phyloP scores from a whole-genome alignment of 352 stramenopile genomes.

The Hyaloperonospora arabidopsidis region DNA sequence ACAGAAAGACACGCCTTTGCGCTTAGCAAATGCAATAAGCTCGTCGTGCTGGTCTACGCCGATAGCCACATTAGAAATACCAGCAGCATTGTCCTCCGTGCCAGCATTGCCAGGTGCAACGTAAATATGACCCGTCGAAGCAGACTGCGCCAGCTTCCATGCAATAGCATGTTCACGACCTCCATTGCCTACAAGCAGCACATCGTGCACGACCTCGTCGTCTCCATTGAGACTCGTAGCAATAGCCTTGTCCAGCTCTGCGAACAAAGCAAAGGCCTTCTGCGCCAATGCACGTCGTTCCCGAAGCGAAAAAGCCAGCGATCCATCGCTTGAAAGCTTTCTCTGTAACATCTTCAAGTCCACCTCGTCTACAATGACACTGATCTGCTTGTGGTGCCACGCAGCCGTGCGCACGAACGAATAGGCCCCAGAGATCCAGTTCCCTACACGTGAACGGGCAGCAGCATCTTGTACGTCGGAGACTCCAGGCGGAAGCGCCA shows the following conservation, averaged over 20 bases:
- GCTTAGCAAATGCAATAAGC: constrained; percentile 67
- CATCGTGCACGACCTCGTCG: constrained; percentile 62
- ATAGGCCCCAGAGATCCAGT: constrained; percentile 67
- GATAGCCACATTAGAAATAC: constrained; percentile 80
- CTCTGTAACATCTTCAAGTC: constrained; percentile 43
- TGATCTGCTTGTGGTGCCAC: constrained; percentile 85
- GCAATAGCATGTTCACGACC: constrained; percentile 93
- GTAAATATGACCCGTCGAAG: constrained; percentile 70
- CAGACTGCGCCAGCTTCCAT: constrained; percentile 87
- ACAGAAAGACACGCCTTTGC: constrained; percentile 91
- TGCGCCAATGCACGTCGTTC: constrained; percentile 63
- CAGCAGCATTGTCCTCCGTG: constrained; percentile 40
- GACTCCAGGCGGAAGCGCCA: constrained; percentile 42
- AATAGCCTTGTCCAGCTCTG: constrained; percentile 61
- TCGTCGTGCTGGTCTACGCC: constrained; percentile 48
- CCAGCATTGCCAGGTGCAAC: constrained; percentile 89
- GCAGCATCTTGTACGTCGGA: constrained; percentile 17
- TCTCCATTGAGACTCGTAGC: constrained; percentile 43
- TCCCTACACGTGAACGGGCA: constrained; percentile 41
- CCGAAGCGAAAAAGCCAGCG: constrained; percentile 58
- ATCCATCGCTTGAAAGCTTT: constrained; percentile 58
- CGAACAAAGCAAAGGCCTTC: constrained; percentile 76
- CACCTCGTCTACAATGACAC: constrained; percentile 60
- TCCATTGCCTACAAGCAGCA: constrained; percentile 90
- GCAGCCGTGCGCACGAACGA: constrained; percentile 77